A percentile compares a stretch with the other conserved stretches of the same genome.
Evolutionary conservation across 2,329 filamentous ascomycete species (phyloP).

Genomic region (Rutstroemia sp.): DNA sequence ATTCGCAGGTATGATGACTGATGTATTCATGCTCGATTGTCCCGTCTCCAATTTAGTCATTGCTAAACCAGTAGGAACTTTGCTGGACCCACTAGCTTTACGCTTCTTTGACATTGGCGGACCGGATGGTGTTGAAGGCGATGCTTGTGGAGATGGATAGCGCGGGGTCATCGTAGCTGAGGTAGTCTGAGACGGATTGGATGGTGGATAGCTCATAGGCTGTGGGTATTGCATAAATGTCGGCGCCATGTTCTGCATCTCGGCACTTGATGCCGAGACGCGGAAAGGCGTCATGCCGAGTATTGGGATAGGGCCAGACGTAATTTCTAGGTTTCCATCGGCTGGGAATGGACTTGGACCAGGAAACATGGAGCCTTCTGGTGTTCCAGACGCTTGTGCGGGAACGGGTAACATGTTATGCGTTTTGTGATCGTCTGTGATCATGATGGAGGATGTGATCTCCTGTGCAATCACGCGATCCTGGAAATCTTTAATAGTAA

Average conservation of each 20-base stretch:
- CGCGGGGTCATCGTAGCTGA: slow-evolving; percentile 48
- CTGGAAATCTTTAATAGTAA: slow-evolving; percentile 79
- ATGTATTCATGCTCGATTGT: slow-evolving; percentile 28
- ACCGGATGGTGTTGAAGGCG: slow-evolving; percentile 56
- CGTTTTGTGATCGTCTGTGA: slow-evolving; percentile 97
- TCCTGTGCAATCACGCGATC: slow-evolving; percentile 75
- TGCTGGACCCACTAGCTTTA: slow-evolving; percentile 64
- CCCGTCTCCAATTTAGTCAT: slow-evolving; percentile 75
- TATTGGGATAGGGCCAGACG: slow-evolving; percentile 13
- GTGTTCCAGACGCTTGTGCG: slow-evolving; percentile 25
- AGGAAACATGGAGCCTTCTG: slow-evolving; percentile 32
- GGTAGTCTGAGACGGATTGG: slow-evolving; percentile 31
- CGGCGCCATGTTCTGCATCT: slow-evolving; percentile 53
- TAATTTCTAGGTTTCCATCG: slow-evolving; percentile 24
- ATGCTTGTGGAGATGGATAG: slow-evolving; percentile 61
- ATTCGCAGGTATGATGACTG: slow-evolving; percentile 30
- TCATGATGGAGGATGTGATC: slow-evolving; percentile 85
- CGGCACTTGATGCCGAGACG: slow-evolving; percentile 54
- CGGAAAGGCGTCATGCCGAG: slow-evolving; percentile 40
- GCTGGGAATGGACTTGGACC: slow-evolving; percentile 36
- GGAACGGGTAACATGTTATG: slow-evolving; percentile 41
- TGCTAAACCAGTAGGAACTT: slow-evolving; percentile 64
- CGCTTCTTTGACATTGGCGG: slow-evolving; percentile 72
- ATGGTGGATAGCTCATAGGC: slow-evolving; percentile 25
- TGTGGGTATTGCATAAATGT: slow-evolving; percentile 32